Conservation (phyloP, 1,284 basidiomycete species). For the Microbotryum saponariae region DNA sequence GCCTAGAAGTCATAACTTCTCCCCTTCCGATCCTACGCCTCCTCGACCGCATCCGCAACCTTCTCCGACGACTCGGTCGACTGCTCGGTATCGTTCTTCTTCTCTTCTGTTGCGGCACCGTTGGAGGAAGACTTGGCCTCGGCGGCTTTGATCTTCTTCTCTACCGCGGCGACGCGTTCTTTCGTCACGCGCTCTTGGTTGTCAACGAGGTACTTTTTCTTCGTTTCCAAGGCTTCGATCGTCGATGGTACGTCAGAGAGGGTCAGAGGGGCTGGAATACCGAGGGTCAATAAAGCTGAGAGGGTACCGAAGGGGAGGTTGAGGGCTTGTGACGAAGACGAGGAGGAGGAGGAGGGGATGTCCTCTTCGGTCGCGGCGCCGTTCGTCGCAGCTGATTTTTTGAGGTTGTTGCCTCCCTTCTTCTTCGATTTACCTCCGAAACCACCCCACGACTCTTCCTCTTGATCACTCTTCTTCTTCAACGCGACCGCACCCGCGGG, state of each 20-base stretch:
- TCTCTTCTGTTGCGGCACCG: background rate
- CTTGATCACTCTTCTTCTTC: slow-evolving; percentile 81
- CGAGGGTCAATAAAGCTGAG: slow-evolving; percentile 74
- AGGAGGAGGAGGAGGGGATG: background rate
- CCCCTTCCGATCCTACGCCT: too few relatives aligned
- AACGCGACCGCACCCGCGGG: slow-evolving; percentile 60
- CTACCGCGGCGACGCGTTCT: slow-evolving; percentile 50
- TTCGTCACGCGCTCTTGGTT: slow-evolving; percentile 56
- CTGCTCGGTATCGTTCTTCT: background rate
- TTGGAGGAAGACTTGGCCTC: slow-evolving; percentile 23
- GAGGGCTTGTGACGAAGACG: slow-evolving; percentile 42
- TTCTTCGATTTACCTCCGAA: slow-evolving; percentile 62
- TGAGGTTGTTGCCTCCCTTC: slow-evolving; percentile 49
- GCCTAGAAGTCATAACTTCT: too few relatives aligned
- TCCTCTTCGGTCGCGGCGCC: slow-evolving; percentile 40
- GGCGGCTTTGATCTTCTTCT: slow-evolving; percentile 43
- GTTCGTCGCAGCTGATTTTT: slow-evolving; percentile 37
- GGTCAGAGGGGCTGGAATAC: slow-evolving; percentile 80
- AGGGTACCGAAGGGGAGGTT: slow-evolving; percentile 80
- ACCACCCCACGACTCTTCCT: slow-evolving; percentile 74
- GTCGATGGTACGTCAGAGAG: slow-evolving; percentile 71
- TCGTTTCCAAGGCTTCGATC: slow-evolving; percentile 82
- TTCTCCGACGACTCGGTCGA: background rate
- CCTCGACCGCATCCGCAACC: too few relatives aligned
- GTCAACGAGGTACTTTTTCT: slow-evolving; percentile 85